Evolutionary conservation across 306 rosid genomes (phyloP).

Genomic region (Prinsepia uniflora): DNA sequence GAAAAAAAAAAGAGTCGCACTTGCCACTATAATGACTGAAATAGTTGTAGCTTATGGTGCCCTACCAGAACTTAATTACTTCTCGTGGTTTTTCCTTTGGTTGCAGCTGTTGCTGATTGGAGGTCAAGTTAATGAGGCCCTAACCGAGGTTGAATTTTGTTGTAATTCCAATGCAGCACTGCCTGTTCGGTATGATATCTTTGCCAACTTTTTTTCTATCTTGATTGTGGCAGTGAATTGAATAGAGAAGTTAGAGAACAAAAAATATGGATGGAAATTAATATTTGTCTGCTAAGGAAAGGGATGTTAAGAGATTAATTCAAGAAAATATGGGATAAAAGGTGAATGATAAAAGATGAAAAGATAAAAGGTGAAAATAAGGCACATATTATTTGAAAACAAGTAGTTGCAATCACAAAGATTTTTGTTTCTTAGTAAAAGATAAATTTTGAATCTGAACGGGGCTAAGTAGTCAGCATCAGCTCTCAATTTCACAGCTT

Average conservation of each 20-base stretch:
- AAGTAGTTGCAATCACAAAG: background rate
- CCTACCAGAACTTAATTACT: background rate
- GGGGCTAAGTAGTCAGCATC: background rate
- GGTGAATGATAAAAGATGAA: too few species aligned
- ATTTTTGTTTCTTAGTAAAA: background rate
- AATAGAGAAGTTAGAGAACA: background rate
- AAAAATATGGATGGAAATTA: background rate
- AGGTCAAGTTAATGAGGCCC: conserved; percentile 63
- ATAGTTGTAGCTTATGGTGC: conserved; percentile 2
- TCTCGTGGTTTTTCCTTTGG: conserved; percentile 23
- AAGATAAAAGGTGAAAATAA: too few species aligned
- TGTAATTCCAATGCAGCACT: conserved; percentile 43
- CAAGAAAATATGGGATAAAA: background rate
- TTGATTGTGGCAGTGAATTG: background rate
- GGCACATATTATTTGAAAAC: background rate
- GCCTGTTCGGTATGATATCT: conserved; percentile 50
- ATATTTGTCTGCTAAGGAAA: background rate
- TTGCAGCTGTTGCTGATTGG: conserved; percentile 64
- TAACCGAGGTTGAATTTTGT: conserved; percentile 44
- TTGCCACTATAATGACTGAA: background rate
- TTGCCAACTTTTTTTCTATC: conserved; percentile 15
- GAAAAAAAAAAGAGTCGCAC: background rate
- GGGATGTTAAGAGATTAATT: background rate
- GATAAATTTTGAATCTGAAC: background rate
- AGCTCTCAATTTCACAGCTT: background rate